These are phyloP conservation scores for Colletotrichum tropicicola DNA, from an alignment of 2,329 filamentous ascomycete genomes.

Conservation along the genomic window DNA sequence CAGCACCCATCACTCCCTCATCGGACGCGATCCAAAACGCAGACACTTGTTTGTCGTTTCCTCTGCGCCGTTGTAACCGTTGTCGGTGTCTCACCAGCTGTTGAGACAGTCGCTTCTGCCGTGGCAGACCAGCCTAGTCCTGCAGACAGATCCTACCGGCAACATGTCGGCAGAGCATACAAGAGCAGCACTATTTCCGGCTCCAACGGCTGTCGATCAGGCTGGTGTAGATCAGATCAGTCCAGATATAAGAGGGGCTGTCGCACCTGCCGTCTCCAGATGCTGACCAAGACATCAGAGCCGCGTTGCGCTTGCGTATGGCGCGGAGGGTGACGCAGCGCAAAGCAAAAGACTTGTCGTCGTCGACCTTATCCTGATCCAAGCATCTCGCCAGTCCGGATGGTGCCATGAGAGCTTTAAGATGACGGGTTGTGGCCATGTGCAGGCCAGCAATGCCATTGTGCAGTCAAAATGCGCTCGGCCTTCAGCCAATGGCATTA, in stretches of 20 bases:
- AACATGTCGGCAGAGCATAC: neutral
- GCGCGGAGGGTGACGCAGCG: neutral
- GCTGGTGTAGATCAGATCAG: neutral
- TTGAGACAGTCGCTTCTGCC: neutral
- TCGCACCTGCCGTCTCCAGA: neutral
- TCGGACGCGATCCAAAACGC: conserved; percentile 20
- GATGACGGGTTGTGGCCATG: neutral
- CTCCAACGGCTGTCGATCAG: neutral
- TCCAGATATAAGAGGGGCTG: neutral
- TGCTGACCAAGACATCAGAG: neutral
- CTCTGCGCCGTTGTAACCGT: neutral
- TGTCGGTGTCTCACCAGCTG: conserved; percentile 6
- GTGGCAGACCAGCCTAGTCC: neutral
- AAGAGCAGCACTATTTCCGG: neutral
- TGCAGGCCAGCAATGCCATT: neutral
- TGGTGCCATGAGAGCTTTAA: neutral
- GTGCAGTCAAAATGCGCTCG: neutral
- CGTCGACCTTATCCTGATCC: neutral
- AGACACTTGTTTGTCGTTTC: conserved; percentile 21
- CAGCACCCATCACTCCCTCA: neutral
- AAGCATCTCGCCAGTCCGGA: neutral
- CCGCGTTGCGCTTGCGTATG: neutral
- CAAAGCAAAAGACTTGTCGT: neutral
- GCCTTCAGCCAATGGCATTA: neutral
- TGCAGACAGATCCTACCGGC: neutral